Percentiles rank a stretch among this genome's conserved stretches.
Conservation (phyloP, 2,329 filamentous ascomycete species). For the Ploettnerulaceae sp. region DNA sequence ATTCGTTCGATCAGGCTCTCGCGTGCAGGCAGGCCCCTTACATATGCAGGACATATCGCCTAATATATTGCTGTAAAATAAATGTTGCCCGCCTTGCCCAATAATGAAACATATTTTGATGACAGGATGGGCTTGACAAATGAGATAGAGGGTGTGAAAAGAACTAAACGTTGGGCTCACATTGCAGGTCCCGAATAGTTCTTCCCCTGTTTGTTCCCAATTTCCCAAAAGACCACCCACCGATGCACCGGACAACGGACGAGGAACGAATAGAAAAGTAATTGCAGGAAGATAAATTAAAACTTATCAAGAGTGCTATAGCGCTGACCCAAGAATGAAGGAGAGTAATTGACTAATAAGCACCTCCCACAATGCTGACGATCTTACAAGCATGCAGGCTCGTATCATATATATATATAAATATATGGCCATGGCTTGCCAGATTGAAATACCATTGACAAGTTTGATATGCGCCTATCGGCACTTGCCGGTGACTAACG, state of each 20-base stretch:
- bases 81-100: neutral
- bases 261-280: neutral
- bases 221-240: neutral
- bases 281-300: neutral
- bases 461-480: neutral
- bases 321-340: constrained; percentile 7
- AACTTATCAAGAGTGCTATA: neutral
- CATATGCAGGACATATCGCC: constrained; percentile 7
- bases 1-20: constrained; percentile 20
- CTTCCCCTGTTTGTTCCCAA: neutral
- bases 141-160: constrained; percentile 5
- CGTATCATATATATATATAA: no score
- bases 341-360: constrained; percentile 5
- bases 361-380: neutral
- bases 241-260: constrained; percentile 2
- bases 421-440: neutral
- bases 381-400: constrained; percentile 11
- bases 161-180: neutral
- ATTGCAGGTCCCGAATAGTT: neutral
- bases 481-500: neutral
- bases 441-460: neutral
- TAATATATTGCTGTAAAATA: constrained; percentile 4
- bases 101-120: constrained; percentile 1
- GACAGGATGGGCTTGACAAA: neutral
- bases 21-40: constrained; percentile 1